Conservation (phyloP, 176 grass and related monocot genomes). For the Hordeum vulgare region DNA sequence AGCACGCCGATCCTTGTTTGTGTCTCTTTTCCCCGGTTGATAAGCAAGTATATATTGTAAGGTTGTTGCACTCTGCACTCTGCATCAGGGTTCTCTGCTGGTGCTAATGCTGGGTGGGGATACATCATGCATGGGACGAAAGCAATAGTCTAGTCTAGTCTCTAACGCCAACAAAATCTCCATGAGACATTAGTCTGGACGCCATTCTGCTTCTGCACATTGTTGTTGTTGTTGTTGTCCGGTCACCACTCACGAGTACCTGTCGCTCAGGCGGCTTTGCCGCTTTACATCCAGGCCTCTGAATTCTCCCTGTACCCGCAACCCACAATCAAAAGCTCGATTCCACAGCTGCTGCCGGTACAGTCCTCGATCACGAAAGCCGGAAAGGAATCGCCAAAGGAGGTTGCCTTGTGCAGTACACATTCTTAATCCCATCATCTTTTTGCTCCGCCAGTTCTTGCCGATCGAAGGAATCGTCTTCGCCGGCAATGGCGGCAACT, state of each 20-base stretch:
- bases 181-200: background rate
- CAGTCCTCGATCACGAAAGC: constrained; percentile 2
- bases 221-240: background rate
- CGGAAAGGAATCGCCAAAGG: background rate
- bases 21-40: background rate
- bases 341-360: background rate
- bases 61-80: background rate
- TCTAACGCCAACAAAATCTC: background rate
- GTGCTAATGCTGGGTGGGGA: background rate
- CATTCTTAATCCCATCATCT: background rate
- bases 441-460: background rate
- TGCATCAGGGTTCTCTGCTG: background rate
- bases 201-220: background rate
- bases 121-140: background rate
- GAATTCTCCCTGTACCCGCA: background rate
- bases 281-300: background rate
- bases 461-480: background rate
- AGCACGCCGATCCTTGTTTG: background rate
- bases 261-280: constrained; percentile 20
- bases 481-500: constrained; percentile 26
- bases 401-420: background rate
- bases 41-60: background rate
- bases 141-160: background rate
- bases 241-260: background rate
- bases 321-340: background rate